These are phyloP conservation scores for Sugiyamaella marilandica DNA, from an alignment of 805 yeast species.

Conservation along the genomic window DNA sequence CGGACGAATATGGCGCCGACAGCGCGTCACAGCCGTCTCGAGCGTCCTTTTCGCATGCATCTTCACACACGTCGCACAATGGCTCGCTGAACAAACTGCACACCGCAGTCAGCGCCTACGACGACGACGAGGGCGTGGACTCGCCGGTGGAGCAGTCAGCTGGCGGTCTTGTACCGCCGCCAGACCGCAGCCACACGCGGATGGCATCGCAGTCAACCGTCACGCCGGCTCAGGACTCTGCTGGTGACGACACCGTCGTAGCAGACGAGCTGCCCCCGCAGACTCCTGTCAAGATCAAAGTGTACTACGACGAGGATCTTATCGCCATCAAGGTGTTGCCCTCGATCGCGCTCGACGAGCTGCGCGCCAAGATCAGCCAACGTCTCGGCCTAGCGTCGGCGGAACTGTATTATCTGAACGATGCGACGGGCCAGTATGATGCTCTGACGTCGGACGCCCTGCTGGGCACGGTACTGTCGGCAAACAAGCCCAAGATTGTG, in stretches of 20 bases:
- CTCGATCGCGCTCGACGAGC: slow-evolving; percentile 27
- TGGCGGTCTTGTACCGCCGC: not conserved
- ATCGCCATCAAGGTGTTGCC: slow-evolving; percentile 37
- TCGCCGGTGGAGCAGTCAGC: not conserved
- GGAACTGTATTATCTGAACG: slow-evolving; percentile 27
- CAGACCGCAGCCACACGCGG: slow-evolving; percentile 8
- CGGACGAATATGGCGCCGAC: not conserved
- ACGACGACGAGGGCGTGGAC: not conserved
- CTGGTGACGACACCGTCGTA: slow-evolving; percentile 4
- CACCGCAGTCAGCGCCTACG: not conserved
- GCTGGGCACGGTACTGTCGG: slow-evolving; percentile 25
- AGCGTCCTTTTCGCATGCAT: too few relatives aligned
- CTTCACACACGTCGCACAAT: too few relatives aligned
- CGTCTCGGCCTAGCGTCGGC: slow-evolving; percentile 29
- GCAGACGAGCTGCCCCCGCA: slow-evolving; percentile 1
- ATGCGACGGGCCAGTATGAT: slow-evolving; percentile 24
- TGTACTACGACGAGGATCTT: slow-evolving; percentile 34
- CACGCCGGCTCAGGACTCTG: slow-evolving; percentile 5
- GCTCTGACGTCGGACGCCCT: slow-evolving; percentile 28
- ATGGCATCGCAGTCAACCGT: slow-evolving; percentile 15
- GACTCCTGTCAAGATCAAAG: slow-evolving; percentile 34
- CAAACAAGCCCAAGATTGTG: slow-evolving; percentile 30
- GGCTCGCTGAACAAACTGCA: too few relatives aligned
- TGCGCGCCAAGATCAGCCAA: slow-evolving; percentile 30
- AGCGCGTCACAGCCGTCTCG: too few relatives aligned